These are phyloP conservation scores for Penicillium sp. DNA, from an alignment of 2,329 filamentous ascomycete genomes.

Conservation along the genomic window DNA sequence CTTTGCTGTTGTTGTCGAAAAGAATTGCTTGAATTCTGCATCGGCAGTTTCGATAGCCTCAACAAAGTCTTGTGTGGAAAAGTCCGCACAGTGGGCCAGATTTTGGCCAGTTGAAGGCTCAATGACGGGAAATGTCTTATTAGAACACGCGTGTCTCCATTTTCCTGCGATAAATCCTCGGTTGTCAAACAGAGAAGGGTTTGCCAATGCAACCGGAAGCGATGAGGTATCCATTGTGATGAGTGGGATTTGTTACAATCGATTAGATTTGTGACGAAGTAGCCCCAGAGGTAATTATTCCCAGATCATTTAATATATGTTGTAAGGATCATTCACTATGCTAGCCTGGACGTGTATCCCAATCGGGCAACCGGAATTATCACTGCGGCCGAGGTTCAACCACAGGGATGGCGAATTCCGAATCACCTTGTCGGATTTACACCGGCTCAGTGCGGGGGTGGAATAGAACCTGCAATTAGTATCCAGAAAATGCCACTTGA, in stretches of 20 bases:
- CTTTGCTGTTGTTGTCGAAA: slow-evolving; percentile 52
- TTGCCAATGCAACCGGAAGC: neutral
- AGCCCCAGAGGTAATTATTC: neutral
- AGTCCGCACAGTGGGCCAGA: neutral
- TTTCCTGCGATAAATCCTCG: neutral
- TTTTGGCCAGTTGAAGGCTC: neutral
- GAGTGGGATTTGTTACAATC: neutral
- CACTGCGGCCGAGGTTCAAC: neutral
- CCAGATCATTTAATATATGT: neutral
- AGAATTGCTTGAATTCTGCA: slow-evolving; percentile 40
- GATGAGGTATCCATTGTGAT: neutral
- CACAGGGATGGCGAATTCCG: neutral
- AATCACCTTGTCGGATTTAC: neutral
- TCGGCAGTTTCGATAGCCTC: slow-evolving; percentile 23
- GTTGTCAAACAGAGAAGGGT: neutral
- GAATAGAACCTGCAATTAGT: neutral
- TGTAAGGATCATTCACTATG: neutral
- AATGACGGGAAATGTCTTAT: neutral
- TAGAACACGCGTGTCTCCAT: neutral
- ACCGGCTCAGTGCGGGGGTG: neutral
- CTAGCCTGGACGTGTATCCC: neutral
- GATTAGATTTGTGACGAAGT: neutral
- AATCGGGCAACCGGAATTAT: neutral
- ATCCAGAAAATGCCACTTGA: neutral
- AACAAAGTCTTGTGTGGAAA: neutral